Evolutionary conservation across 805 yeast species (phyloP), one percentile per base, ranked within the genome.

Genomic region (Metschnikowia aberdeeniae): DNA sequence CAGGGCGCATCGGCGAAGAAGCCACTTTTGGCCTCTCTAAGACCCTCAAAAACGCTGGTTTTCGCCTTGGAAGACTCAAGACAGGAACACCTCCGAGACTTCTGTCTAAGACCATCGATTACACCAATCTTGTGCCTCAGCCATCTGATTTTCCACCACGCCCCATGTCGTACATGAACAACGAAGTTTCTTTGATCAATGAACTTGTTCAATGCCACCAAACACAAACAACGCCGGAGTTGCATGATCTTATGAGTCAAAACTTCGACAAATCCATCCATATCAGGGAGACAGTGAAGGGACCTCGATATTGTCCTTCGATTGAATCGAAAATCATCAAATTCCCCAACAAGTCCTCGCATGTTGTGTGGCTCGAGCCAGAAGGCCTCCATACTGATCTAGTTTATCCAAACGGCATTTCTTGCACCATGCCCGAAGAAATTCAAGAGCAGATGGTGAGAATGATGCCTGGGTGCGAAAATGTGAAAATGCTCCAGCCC

Each of bases 71-170:
- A 0, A 73, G 99, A 45, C 71, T 93, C 54, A 93, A 93, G 59
- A 93, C 99, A 0, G 99, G 99, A 0, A 93, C 99, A 0, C 99
- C 99, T 0, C 96, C 98, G 2, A 73, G 99, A 47, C 67, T 93
- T 22, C 83, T 85, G 37, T 75, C 82, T 1, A 74, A 75, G 42
- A 77, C 92, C 0, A 89, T 93, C 19, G 72, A 92, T 60, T 90
- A 81, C 57, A 54, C 68, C 1, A 64, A 71, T n/a, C 65, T 93
- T 45, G 69, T 68, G n/a, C 73, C 73, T 1, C 96, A 92, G 61
- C 74, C 76, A 3, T 95, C 97, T 8, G 97, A 92, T 58, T 63
- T 67, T 24, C 89, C 92, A 1, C 95, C 97, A 0, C 80, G 77
- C 46, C 96, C 99, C 14, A 89, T 92, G 89, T 87, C 96, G 48